Evolutionary conservation across 768 basidiomycete species (phyloP), one percentile per base, ranked within the genome.

Genomic region (Lactarius quietus): DNA sequence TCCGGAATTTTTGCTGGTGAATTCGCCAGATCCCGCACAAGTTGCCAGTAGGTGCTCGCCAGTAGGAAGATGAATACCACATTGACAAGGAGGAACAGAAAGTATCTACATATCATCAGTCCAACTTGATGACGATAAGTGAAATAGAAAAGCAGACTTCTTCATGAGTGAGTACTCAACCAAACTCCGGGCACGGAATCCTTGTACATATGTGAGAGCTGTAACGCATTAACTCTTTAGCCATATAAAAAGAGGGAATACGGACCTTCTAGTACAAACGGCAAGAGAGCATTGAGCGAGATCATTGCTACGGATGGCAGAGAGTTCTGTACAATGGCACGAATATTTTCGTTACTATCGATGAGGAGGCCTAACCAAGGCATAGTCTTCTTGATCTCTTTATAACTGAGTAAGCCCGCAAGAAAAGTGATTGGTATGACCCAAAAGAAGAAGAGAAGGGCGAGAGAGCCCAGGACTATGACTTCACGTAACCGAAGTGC

Each of bases 51-150:
- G 0, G 95, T 95, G 61, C 89, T 90, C 0, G 94, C 93, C 41
- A 96, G 77, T 18, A 96, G 84, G 80, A 96, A 98, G 66, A 96
- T 94, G 76, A 95, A 95, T 45, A 98, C 89, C 45, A 96, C 93
- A 72, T 95, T 93, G 78, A 93, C 79, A 57, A 97, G 83, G 2
- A 98, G 82, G 80, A 97, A 96, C 36, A 97, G 80, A 72, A 95
- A 94, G 74, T 97, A 98, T 83, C 94, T 97, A 72, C 26, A 15
- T 52, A 61, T 48, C 23, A 35, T 29, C 26, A 59, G 48, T 10
- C 41, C 39, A 29, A 45, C 26, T 36, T 28, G 9, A 5, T 60
- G 29, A 63, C 35, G 72, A 69, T n/a, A 62, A 58, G 17, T 41
- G 6, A 33, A 67, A 31, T 33, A 51, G 28, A 28, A 26, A 3